Conservation (phyloP, 148 eudicot genomes). For the Camellia japonica region DNA sequence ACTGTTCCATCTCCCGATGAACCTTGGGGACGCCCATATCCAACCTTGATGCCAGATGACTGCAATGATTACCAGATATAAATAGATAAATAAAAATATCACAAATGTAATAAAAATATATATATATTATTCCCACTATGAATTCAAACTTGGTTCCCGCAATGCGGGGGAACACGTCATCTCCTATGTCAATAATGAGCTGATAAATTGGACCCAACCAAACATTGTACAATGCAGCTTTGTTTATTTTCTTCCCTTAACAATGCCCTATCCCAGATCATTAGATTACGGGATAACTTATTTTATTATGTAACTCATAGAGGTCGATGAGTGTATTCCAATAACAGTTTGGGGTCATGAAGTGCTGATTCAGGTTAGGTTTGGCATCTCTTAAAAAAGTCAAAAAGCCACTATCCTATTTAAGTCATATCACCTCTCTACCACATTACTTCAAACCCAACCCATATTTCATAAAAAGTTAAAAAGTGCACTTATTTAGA, state of each 20-base stretch:
- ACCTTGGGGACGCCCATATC: slow-evolving; percentile 53
- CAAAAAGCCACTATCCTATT: too few species aligned
- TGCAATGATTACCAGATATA: slow-evolving; percentile 23
- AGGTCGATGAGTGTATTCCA: neutral
- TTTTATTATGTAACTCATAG: neutral
- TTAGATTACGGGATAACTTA: neutral
- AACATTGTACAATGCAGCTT: neutral
- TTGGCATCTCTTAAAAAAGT: too few species aligned
- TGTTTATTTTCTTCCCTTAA: neutral
- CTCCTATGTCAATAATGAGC: neutral
- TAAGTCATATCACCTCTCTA: too few species aligned
- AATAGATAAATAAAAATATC: neutral
- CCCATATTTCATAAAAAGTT: too few species aligned
- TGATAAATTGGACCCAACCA: neutral
- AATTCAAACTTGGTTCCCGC: too few species aligned
- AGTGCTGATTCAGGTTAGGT: neutral
- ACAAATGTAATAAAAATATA: too few species aligned
- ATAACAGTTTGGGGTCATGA: neutral
- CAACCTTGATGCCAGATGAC: slow-evolving; percentile 73
- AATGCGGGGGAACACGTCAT: too few species aligned
- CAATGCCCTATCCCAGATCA: neutral
- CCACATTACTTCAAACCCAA: too few species aligned
- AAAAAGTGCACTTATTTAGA: too few species aligned
- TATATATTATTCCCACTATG: too few species aligned
- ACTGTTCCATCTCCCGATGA: slow-evolving; percentile 56